Evolutionary conservation across 129 eudicot genomes (phyloP), one percentile per base, ranked within the genome.

Genomic region (Chrysanthemum seticuspe): DNA sequence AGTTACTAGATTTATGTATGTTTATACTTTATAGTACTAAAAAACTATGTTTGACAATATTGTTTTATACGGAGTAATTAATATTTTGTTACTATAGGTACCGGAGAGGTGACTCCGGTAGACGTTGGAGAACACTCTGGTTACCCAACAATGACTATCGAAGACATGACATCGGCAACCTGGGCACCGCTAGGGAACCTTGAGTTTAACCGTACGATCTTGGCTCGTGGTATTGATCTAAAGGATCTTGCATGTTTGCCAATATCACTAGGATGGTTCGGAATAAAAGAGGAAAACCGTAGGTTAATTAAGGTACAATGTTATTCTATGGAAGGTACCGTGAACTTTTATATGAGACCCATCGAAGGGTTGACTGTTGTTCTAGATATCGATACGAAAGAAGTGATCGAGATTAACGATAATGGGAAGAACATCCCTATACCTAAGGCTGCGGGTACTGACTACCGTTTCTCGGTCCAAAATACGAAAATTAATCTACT

Each of bases 341-440:
- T 89, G 0, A 94, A 94, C 51, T 94, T 94, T 73, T 94, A 94
- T 71, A 94, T 94, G 98, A 83, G 98, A 62, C 98, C 98, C 55
- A 87, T 94, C 56, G 98, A 94, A 77, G 99, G 99, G 68, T 84
- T 95, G 13, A 86, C 93, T 0, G 97, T 88, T 47, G 74, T 86
- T 5, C 82, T 90, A 8, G 99, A 95, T 66, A 36, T 95, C 82
- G 99, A 95, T 76, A 83, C 92, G 0, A 81, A 88, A 69, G 49
- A 82, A 65, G 97, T 95, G 27, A 36, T 95, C 11, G 80, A 88
- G 74, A 88, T 95, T 15, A n/a, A 49, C 0, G 99, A 95, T 74
- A 79, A 72, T 7, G 92, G 97, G 29, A 81, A 21, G 62, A 61
- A 73, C 82, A 88, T 95, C 64, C 99, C 99, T 25, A 85, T 95